Base-by-base conservation (phyloP, 306 rosid genomes). In the Prunus davidiana region DNA sequence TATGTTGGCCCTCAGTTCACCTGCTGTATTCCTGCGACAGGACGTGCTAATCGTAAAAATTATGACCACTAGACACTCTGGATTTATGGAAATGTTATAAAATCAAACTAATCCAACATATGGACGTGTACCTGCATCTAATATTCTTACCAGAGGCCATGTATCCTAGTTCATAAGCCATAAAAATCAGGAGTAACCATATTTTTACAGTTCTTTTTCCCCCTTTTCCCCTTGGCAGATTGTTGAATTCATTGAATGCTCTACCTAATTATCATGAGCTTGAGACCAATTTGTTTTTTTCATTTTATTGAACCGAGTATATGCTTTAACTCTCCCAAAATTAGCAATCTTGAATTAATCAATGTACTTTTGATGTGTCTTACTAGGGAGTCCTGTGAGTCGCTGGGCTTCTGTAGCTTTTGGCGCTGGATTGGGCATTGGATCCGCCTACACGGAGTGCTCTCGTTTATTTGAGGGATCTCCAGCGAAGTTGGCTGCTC, bases 331-430 rank as follows among this genome's bases (percentile, higher is more conserved):
- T 46, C 25, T 74, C 5, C 15, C 58, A 8, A 24, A 56, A 56
- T 2, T 41, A 27, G 20, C 41, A 19, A 38, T 56, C 28, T 25
- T 62, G 77, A 76, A 65, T 71, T 55, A 28, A 54, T 54, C 6
- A 12, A 7, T 30, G 47, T 74, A 25, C 15, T 46, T 28, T 57
- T 56, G 30, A 12, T 71, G 45, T 81, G 28, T 41, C 62, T 19
- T 18, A 47, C 58, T 67, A 93, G 97, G 97, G 93, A 93, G 90
- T 83, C 98, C 97, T 45, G 81, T 70, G 72, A 86, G 93, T 83
- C 96, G 97, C 61, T 93, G 96, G 98, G 93, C 97, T 34, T 88
- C 97, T 47, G 77, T 91, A 69, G 97, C 96, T 82, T 91, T 88
- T 82, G 97, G 97, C 25, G 98, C 97, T 76, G 98, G 97, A 34